Evolutionary conservation across 2,329 filamentous ascomycete species (phyloP), one percentile per base, ranked within the genome.

Genomic region (Elsinoe necatrix): DNA sequence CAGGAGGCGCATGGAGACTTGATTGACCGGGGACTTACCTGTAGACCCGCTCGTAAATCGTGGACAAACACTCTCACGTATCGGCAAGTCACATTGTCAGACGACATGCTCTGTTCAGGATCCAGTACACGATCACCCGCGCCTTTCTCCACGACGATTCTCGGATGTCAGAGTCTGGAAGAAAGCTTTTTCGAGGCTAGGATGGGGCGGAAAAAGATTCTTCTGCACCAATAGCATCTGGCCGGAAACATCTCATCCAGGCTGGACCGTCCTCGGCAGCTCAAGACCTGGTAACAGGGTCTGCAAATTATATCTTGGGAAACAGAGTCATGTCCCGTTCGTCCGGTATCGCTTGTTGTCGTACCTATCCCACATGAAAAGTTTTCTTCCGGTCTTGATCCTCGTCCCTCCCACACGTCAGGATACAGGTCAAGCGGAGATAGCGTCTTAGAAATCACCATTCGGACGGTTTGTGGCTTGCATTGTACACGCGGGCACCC

Each of bases 401-500:
- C 41, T 23, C 14, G 20, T 45, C 41, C 23, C n/a, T 18, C 25
- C 41, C 6, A 43, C 41, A 43, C 41, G 41, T 43, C 41, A 43
- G 41, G 20, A 43, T 23, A 43, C 20, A 43, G 41, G 7, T 23
- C 41, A 43, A 43, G 41, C 41, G 41, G 41, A 45, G 41, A 45
- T 27, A 45, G 20, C 39, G 25, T 25, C 48, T 52, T 52, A 52
- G 48, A 29, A 52, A 21, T 37, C 48, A 39, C 2, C 27, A 52
- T 16, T 9, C 9, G 45, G 25, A 39, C 25, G 29, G 20, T 52
- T 52, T 34, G 48, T 52, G 48, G 48, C 48, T 52, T 39, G 34
- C 48, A 52, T 52, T 31, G 31, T 45, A 52, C 48, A 52, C 31
- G 48, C 48, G 48, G 41, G 34, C 31, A 39, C 48, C 48, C 48